Evolutionary conservation across 768 basidiomycete genomes (phyloP), one percentile per base, ranked within the genome.

Genomic region (Kwoniella sp.): DNA sequence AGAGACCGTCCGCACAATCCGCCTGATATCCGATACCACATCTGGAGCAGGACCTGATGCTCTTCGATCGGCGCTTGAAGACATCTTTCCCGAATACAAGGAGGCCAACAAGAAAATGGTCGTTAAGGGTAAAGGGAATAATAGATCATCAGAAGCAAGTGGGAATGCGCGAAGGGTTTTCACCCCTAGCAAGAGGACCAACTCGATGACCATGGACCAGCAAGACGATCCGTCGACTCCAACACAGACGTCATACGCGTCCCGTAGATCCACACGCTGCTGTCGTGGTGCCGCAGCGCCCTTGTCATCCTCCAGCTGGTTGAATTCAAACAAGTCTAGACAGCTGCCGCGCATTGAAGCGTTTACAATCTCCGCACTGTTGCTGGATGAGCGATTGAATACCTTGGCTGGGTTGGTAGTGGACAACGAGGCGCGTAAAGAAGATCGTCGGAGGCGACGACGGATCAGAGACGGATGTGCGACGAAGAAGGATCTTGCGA

Each of bases 371-470:
- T 12, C 55, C 1, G 61, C 65, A 2, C 24, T 77, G 6, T 53
- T 71, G 21, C 49, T 9, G 10, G 55, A 66, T 8, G 67, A 67
- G 3, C 65, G 68, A 25, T 63, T 77, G 13, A 22, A 57, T 5
- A 51, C 60, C 29, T 61, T 77, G 19, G 73, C 73, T 19, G 37
- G 44, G 9, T 58, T 72, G 37, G 69, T 77, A 1, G 67, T 71
- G 8, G 62, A 74, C 26, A 50, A 58, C 21, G 68, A 69, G 44
- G 37, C 61, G 21, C 49, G 62, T 13, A 67, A 64, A 50, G 65
- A 66, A n/a, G 74, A 73, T 52, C 48, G 65, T 49, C 21, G 67
- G n/a, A 54, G 74, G 2, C 48, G 70, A 29, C 29, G 59, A 33
- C 58, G 74, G 30, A 67, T 76, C 13, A 24, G 58, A 24, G 67